phyloP scores from a whole-genome alignment of 2,329 filamentous ascomycete species.

The Coleophoma cylindrospora region DNA sequence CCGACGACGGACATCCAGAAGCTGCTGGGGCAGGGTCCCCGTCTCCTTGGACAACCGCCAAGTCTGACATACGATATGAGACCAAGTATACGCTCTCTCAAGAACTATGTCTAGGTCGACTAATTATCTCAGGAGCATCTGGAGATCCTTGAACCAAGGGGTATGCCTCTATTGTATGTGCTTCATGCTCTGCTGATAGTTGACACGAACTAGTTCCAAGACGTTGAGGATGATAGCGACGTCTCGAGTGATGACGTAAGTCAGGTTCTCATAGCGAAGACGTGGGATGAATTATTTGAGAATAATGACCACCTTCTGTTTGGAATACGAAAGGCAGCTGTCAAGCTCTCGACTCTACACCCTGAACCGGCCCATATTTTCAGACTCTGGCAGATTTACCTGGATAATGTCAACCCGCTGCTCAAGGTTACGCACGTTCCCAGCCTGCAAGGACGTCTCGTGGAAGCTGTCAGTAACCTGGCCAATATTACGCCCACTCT shows the following conservation, averaged over 20 bases:
- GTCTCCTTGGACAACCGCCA: slow-evolving; percentile 16
- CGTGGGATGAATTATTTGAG: slow-evolving; percentile 38
- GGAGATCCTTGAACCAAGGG: slow-evolving; percentile 37
- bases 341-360: slow-evolving; percentile 44
- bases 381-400: slow-evolving; percentile 68
- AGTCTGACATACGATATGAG: slow-evolving; percentile 22
- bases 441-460: slow-evolving; percentile 58
- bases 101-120: slow-evolving; percentile 10
- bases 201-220: slow-evolving; percentile 18
- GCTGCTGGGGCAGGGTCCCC: slow-evolving; percentile 13
- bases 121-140: slow-evolving; percentile 35
- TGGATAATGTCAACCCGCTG: slow-evolving; percentile 70
- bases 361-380: slow-evolving; percentile 60
- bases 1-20: slow-evolving; percentile 21
- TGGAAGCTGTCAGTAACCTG: slow-evolving; percentile 55
- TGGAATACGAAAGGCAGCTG: slow-evolving; percentile 32
- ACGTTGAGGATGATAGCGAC: slow-evolving; percentile 25
- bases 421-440: slow-evolving; percentile 70
- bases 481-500: slow-evolving; percentile 49
- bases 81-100: slow-evolving; percentile 23
- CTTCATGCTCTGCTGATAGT: slow-evolving; percentile 9
- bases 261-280: slow-evolving; percentile 33
- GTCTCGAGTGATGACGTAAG: slow-evolving; percentile 28
- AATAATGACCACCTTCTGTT: slow-evolving; percentile 47
- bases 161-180: slow-evolving; percentile 23